A percentile compares a stretch with the other conserved stretches of the same genome.
phyloP scores from a whole-genome alignment of 2,329 filamentous ascomycete genomes.

The Spiromastix sp. region DNA sequence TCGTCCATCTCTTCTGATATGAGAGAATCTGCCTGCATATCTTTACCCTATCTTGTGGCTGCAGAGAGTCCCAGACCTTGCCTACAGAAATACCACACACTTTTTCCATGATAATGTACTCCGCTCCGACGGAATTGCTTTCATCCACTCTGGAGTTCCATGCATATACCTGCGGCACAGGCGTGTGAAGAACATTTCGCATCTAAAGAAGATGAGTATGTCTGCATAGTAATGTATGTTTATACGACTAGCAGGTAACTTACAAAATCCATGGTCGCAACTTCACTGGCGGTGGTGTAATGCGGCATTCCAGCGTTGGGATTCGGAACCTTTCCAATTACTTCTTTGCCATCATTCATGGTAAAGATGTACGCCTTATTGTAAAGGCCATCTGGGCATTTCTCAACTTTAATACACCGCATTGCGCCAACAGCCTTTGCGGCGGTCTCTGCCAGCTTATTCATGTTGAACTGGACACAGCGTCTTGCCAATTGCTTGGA shows the following conservation, averaged over 20 bases:
- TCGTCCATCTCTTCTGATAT: neutral
- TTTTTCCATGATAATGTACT: conserved; percentile 28
- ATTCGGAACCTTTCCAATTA: conserved; percentile 12
- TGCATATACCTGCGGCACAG: neutral
- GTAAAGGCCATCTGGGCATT: conserved; percentile 16
- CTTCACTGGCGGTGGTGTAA: conserved; percentile 23
- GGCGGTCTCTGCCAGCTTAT: conserved; percentile 20
- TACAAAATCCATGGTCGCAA: conserved; percentile 25
- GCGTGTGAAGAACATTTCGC: neutral
- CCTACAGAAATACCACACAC: conserved; percentile 12
- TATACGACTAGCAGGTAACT: neutral
- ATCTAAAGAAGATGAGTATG: neutral
- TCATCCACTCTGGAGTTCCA: neutral
- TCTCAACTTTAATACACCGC: conserved; percentile 21
- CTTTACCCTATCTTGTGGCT: neutral
- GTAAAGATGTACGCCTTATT: conserved; percentile 23
- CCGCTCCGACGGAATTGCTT: conserved; percentile 22
- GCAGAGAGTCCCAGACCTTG: neutral
- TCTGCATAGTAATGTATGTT: neutral
- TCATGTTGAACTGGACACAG: conserved; percentile 20
- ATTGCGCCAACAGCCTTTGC: conserved; percentile 18
- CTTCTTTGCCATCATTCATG: conserved; percentile 10
- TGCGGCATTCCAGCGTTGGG: conserved; percentile 8
- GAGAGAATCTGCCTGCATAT: neutral
- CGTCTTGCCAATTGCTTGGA: neutral